phyloP scores from a whole-genome alignment of 306 rosid species.

The Castanea crenata region DNA sequence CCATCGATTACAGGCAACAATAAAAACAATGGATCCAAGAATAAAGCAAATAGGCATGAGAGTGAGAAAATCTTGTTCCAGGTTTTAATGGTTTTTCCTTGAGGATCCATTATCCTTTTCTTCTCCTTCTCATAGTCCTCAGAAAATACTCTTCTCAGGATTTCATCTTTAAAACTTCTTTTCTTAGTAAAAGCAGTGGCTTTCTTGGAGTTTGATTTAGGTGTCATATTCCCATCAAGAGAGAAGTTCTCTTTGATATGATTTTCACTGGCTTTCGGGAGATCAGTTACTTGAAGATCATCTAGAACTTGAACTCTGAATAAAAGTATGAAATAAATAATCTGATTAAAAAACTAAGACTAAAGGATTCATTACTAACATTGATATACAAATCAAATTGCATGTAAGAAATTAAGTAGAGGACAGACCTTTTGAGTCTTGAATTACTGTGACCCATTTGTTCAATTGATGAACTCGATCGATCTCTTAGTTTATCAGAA shows the following conservation, averaged over 20 bases:
- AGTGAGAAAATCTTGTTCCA: conserved; percentile 57
- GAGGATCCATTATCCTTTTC: conserved; percentile 43
- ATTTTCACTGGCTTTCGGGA: conserved; percentile 12
- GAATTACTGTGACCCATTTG: conserved; percentile 23
- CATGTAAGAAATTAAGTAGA: background rate
- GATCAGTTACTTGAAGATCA: conserved; percentile 31
- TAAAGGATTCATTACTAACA: background rate
- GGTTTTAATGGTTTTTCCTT: conserved; percentile 38
- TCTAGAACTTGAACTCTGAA: conserved; percentile 35
- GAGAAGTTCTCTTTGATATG: background rate
- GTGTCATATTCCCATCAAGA: no score
- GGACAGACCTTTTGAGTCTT: conserved; percentile 63
- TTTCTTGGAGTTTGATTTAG: no score
- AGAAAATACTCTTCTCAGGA: conserved; percentile 48
- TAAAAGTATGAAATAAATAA: background rate
- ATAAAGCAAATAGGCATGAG: conserved; percentile 46
- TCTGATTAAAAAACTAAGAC: background rate
- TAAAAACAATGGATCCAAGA: conserved; percentile 57
- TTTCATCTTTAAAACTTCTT: conserved; percentile 35
- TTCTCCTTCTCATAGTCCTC: conserved; percentile 51
- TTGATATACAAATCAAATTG: no score
- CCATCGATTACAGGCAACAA: conserved; percentile 38
- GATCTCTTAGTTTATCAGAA: no score
- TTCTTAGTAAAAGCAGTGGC: conserved; percentile 7
- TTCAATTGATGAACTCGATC: no score